Conservation (phyloP, 1,284 basidiomycete genomes). For the Pyrrhoderma lamaoense region DNA sequence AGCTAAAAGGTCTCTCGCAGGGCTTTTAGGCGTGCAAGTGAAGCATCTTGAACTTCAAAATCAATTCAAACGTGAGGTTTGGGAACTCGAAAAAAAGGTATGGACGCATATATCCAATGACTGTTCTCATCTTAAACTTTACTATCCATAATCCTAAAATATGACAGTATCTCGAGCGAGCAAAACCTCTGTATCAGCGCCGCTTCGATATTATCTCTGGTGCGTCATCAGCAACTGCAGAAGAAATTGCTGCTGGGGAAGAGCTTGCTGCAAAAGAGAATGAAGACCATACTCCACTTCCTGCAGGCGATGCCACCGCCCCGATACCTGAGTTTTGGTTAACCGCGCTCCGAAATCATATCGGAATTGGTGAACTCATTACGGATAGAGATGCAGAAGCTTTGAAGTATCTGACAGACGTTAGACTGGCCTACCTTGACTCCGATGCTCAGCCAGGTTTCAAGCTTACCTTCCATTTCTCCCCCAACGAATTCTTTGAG, state of each 20-base stretch:
- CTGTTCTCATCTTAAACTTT: not conserved
- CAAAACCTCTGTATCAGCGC: conserved; percentile 85
- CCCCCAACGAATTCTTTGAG: conserved; percentile 82
- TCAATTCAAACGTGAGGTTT: conserved; percentile 94
- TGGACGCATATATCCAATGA: conserved; percentile 20
- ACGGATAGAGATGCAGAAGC: conserved; percentile 88
- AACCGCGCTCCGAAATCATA: conserved; percentile 90
- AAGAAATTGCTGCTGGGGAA: conserved; percentile 82
- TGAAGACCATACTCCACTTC: conserved; percentile 38
- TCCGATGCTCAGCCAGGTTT: conserved; percentile 70
- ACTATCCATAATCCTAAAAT: conserved; percentile 1
- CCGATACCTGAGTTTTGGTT: conserved; percentile 98
- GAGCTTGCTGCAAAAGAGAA: conserved; percentile 53
- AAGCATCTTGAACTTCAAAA: conserved; percentile 92
- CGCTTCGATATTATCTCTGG: conserved; percentile 82
- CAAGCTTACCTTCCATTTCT: conserved; percentile 83
- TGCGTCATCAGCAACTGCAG: conserved; percentile 62
- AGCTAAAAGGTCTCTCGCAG: conserved; percentile 84
- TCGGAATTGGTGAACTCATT: conserved; percentile 83
- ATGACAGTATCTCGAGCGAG: conserved; percentile 73
- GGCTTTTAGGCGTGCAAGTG: conserved; percentile 89
- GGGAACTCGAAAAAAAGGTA: conserved; percentile 96
- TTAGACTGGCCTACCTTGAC: conserved; percentile 60
- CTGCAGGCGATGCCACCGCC: conserved; percentile 34
- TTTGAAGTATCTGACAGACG: conserved; percentile 60